Percentiles rank a stretch among this genome's conserved stretches.
Conservation (phyloP, 2,329 filamentous ascomycete genomes). For the Ophiostoma australiae region DNA sequence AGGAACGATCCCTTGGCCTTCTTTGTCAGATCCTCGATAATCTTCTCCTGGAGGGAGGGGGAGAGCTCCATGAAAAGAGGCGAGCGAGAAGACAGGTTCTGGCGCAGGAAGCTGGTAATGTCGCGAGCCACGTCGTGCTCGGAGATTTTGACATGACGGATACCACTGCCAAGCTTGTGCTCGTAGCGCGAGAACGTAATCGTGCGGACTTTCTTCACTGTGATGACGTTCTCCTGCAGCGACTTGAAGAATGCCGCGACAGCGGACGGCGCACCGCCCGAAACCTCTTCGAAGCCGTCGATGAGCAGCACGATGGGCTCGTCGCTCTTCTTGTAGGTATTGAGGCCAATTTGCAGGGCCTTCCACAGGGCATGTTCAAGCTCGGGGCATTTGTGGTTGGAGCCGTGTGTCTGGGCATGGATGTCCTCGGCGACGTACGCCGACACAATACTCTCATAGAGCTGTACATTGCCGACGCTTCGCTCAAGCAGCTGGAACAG, state of each 20-base stretch:
- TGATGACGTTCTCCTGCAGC: slow-evolving; percentile 33
- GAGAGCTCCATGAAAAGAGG: slow-evolving; percentile 29
- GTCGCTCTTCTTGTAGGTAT: slow-evolving; percentile 31
- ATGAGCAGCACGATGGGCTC: slow-evolving; percentile 35
- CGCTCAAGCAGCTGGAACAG: slow-evolving; percentile 39
- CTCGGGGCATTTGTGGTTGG: slow-evolving; percentile 16
- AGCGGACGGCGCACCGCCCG: slow-evolving; percentile 27
- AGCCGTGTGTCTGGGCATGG: background rate
- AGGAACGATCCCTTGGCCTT: slow-evolving; percentile 38
- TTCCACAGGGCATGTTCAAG: slow-evolving; percentile 35
- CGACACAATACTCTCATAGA: slow-evolving; percentile 34
- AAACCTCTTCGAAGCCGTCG: slow-evolving; percentile 38
- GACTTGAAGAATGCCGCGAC: slow-evolving; percentile 33
- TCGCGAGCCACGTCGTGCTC: slow-evolving; percentile 35
- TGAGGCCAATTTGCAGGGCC: slow-evolving; percentile 34
- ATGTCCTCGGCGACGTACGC: slow-evolving; percentile 27
- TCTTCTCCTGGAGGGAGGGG: slow-evolving; percentile 27
- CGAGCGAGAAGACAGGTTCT: slow-evolving; percentile 29
- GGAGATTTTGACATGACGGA: slow-evolving; percentile 34
- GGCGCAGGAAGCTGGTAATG: slow-evolving; percentile 34
- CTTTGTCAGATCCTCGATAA: slow-evolving; percentile 33
- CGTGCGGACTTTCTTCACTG: slow-evolving; percentile 32
- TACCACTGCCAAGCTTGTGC: slow-evolving; percentile 33
- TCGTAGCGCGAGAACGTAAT: slow-evolving; percentile 38
- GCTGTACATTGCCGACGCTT: slow-evolving; percentile 37